These are phyloP conservation scores for Colletotrichum falcatum DNA, from an alignment of 2,329 filamentous ascomycete genomes.

Conservation along the genomic window DNA sequence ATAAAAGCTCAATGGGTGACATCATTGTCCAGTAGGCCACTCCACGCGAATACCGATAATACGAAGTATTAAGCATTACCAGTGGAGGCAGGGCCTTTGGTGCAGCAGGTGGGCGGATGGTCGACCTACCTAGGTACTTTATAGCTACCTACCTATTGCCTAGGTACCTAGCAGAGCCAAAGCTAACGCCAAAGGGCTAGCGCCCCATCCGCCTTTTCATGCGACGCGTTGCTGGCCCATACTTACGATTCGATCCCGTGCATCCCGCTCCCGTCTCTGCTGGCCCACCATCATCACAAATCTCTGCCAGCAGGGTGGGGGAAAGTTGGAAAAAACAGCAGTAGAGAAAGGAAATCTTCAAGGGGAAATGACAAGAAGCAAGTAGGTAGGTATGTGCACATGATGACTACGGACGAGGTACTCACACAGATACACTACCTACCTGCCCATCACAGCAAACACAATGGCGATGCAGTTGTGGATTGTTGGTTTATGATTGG, in stretches of 20 bases:
- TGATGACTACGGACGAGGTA: background rate
- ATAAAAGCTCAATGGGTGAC: background rate
- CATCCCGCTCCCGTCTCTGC: background rate
- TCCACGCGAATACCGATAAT: too few species aligned
- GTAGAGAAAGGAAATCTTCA: background rate
- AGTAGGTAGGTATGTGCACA: background rate
- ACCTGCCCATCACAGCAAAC: background rate
- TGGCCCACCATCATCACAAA: background rate
- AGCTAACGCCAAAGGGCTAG: background rate
- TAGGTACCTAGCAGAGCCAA: too few species aligned
- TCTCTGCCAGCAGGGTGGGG: background rate
- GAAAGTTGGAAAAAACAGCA: background rate
- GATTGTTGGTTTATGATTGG: background rate
- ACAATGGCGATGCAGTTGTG: background rate
- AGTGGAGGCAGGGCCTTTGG: constrained; percentile 17
- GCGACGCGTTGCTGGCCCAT: constrained; percentile 4
- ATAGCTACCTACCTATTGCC: too few species aligned
- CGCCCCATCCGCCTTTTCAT: background rate
- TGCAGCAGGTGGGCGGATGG: background rate
- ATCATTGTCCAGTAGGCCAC: too few species aligned
- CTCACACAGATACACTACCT: too few species aligned
- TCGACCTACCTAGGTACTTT: too few species aligned
- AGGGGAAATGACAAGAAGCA: background rate
- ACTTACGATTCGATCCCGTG: constrained; percentile 19
- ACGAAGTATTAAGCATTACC: too few species aligned